phyloP scores from a whole-genome alignment of 371 early-diverging fungal species.

The Mucor sp. region DNA sequence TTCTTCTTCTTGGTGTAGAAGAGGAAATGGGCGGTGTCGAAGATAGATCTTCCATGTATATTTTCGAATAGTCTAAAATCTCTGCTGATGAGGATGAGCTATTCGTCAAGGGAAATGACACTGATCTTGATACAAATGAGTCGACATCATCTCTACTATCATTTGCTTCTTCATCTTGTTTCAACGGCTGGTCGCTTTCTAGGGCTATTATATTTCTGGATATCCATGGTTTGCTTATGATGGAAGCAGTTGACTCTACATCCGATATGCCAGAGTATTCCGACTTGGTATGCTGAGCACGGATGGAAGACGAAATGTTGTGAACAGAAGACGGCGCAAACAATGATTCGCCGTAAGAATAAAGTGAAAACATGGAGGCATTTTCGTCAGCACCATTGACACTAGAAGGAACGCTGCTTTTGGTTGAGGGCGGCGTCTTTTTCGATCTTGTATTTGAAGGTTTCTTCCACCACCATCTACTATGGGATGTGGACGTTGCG shows the following conservation, averaged over 20 bases:
- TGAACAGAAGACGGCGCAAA: slow-evolving; percentile 6
- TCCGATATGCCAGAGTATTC: slow-evolving; percentile 23
- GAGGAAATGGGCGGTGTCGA: not conserved
- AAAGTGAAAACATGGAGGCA: slow-evolving; percentile 20
- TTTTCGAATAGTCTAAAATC: not conserved
- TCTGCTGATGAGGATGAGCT: not conserved
- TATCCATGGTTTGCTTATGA: slow-evolving; percentile 22
- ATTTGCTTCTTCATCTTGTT: not conserved
- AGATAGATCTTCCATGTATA: not conserved
- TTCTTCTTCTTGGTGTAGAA: slow-evolving; percentile 10
- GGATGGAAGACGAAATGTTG: slow-evolving; percentile 7
- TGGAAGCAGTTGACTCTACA: slow-evolving; percentile 24
- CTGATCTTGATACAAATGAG: not conserved
- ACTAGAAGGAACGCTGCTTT: not conserved
- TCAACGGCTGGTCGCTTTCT: not conserved
- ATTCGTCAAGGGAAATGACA: not conserved
- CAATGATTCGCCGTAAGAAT: slow-evolving; percentile 14
- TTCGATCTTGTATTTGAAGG: not conserved
- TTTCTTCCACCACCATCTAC: slow-evolving; percentile 22
- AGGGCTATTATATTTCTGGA: slow-evolving; percentile 6
- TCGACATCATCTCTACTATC: not conserved
- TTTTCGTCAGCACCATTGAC: slow-evolving; percentile 17
- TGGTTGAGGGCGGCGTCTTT: not conserved
- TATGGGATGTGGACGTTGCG: not conserved
- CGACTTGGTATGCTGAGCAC: slow-evolving; percentile 16